Conservation (phyloP, 495 filamentous ascomycete genomes). For the Copromyces sp. region DNA sequence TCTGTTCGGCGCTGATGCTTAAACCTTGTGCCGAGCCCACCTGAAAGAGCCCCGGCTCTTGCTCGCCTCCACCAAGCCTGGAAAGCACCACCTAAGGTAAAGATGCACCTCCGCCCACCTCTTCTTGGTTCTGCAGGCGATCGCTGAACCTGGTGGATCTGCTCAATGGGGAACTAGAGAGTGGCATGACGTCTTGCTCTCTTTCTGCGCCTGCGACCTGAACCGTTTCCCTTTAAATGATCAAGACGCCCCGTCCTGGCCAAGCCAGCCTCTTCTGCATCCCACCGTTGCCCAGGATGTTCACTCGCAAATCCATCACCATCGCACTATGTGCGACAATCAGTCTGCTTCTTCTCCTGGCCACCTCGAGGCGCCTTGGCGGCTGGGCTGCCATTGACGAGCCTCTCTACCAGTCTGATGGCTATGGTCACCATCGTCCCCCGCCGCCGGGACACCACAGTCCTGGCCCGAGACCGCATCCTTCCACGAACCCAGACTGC, state of each 20-base stretch:
- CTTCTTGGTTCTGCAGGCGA: not conserved
- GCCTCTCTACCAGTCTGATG: slow-evolving; percentile 7
- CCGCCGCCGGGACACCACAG: not conserved
- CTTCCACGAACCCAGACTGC: slow-evolving; percentile 16
- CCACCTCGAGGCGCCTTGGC: slow-evolving; percentile 17
- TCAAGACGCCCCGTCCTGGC: not conserved
- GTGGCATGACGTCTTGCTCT: not conserved
- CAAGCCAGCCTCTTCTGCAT: not conserved
- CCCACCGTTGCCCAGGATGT: slow-evolving; percentile 9
- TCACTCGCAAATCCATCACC: slow-evolving; percentile 8
- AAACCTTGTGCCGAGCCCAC: not conserved
- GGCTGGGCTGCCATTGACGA: slow-evolving; percentile 17
- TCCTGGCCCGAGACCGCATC: slow-evolving; percentile 1
- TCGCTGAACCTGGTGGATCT: not conserved
- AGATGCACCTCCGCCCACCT: not conserved
- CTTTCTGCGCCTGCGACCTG: not conserved
- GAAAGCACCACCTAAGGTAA: not conserved
- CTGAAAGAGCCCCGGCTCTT: not conserved
- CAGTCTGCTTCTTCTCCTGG: slow-evolving; percentile 19
- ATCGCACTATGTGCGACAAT: slow-evolving; percentile 9
- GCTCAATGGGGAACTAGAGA: not conserved
- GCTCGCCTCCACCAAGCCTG: not conserved
- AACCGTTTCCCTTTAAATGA: not conserved
- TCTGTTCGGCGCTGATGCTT: not conserved
- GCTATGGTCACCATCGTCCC: not conserved